phyloP scores from a whole-genome alignment of 768 basidiomycete species.

The Aureoboletus auriporus region DNA sequence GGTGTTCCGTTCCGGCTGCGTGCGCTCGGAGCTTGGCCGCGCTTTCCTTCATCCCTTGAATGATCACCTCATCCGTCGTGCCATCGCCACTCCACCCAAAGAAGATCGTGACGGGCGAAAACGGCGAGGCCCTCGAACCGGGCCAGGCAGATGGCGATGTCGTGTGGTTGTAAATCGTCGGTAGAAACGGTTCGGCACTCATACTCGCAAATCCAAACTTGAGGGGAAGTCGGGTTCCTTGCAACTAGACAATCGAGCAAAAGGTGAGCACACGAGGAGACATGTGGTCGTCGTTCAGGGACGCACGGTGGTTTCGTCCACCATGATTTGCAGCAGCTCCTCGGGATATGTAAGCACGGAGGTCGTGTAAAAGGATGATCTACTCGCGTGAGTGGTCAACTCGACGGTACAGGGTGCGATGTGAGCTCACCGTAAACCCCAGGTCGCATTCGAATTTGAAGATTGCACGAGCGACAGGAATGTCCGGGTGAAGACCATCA shows the following conservation, averaged over 20 bases:
- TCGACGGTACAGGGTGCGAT: neutral
- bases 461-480: constrained; percentile 24
- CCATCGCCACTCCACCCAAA: constrained; percentile 41
- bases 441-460: constrained; percentile 14
- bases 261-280: neutral
- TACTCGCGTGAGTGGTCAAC: constrained; percentile 6
- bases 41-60: constrained; percentile 37
- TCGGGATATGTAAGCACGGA: constrained; percentile 22
- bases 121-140: constrained; percentile 32
- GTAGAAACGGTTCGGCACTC: constrained; percentile 49
- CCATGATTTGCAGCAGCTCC: constrained; percentile 16
- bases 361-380: constrained; percentile 19
- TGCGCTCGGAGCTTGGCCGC: constrained; percentile 37
- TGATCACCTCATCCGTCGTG: constrained; percentile 37
- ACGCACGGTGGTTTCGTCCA: constrained; percentile 17
- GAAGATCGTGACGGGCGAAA: constrained; percentile 45
- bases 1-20: constrained; percentile 40
- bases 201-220: constrained; percentile 40
- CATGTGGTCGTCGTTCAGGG: neutral
- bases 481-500: constrained; percentile 17
- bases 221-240: constrained; percentile 36
- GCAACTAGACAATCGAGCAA: constrained; percentile 31
- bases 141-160: constrained; percentile 44
- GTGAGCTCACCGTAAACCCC: constrained; percentile 21
- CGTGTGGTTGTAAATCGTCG: constrained; percentile 37